A percentile compares a stretch with the other conserved stretches of the same genome.
Evolutionary conservation across 2,329 filamentous ascomycete species (phyloP).

Genomic region (Fusarium sp.): DNA sequence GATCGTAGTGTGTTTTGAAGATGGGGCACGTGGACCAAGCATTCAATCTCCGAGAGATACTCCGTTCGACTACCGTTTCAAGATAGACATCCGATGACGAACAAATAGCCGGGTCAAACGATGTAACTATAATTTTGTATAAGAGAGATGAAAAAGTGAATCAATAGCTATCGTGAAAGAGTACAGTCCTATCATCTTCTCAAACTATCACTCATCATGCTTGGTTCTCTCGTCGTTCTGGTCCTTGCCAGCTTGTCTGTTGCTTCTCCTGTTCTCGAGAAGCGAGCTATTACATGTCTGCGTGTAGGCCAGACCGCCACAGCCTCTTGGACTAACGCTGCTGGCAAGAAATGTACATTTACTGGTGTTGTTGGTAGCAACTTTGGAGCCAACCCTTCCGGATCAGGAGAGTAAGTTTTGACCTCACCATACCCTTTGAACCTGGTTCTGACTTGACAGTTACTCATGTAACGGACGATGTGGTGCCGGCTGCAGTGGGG

Average conservation of each 20-base stretch:
- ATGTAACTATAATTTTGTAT: constrained; percentile 8
- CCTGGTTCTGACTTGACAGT: constrained; percentile 42
- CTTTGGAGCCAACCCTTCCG: constrained; percentile 55
- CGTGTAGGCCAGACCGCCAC: constrained; percentile 52
- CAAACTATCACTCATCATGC: constrained; percentile 2
- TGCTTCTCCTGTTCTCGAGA: constrained; percentile 28
- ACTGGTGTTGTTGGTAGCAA: constrained; percentile 60
- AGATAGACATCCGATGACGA: constrained; percentile 40
- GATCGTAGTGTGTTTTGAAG: not conserved
- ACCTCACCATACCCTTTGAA: rapidly evolving
- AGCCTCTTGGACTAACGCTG: constrained; percentile 59
- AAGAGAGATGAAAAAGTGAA: not conserved
- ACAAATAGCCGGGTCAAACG: not conserved
- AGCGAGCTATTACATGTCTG: constrained; percentile 38
- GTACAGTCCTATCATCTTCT: rapidly evolving
- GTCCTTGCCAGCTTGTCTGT: constrained; percentile 13
- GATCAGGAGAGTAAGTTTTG: constrained; percentile 56
- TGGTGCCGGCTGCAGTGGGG: constrained; percentile 58
- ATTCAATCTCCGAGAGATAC: constrained; percentile 35
- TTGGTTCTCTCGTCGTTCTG: constrained; percentile 13
- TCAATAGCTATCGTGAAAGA: not conserved
- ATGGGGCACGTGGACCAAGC: not conserved
- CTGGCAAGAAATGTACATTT: constrained; percentile 56
- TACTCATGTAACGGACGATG: constrained; percentile 63
- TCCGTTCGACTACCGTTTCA: constrained; percentile 30